Base-by-base conservation (phyloP, 2,329 filamentous ascomycete species). In the Paecilomyces fulvus region DNA sequence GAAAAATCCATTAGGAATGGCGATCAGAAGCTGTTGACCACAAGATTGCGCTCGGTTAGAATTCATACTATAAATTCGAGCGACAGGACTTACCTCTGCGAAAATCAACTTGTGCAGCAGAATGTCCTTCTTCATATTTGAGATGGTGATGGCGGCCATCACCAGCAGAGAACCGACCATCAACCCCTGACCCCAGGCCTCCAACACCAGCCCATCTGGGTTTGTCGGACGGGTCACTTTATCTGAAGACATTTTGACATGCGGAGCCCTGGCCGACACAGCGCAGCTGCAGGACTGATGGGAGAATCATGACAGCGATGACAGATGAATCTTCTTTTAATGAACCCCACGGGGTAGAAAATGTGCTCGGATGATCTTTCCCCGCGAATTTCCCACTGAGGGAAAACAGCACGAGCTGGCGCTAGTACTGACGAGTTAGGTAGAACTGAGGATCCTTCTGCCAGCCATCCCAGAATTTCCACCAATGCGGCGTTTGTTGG, bases 1-100 rank as follows among this genome's bases (percentile, higher is more conserved):
- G 66, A 83, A 84, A 57, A 81, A 81, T 7, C 81, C 81, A 63
- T 84, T 80, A 53, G 78, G 77, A 58, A 82, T 74, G 3, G 79
- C 81, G 4, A 83, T 71, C n/a, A 84, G 60, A 14, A 84, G 72
- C 80, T 82, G 53, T 17, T 23, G 25, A 17, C n/a, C 3, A 17
- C 14, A 17, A 3, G 17, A 43, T 43, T 43, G 37, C n/a, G n/a
- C n/a, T 55, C 30, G 10, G 17, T 43, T 53, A 55, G 12, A 58
- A 43, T 57, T 23, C 53, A 43, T 51, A 20, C 1, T 14, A 23
- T 3, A 2, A 49, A 30, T 52, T 14, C 31, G 4, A 28, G 7
- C 43, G 30, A n/a, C 9, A 23, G 1, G 23, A 50, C 65, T 25
- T 59, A 78, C 77, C 70, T 80, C 78, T 20, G 77, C 65, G 20